Conservation (phyloP, 208 protist genomes). For the Leishmania braziliensis region DNA sequence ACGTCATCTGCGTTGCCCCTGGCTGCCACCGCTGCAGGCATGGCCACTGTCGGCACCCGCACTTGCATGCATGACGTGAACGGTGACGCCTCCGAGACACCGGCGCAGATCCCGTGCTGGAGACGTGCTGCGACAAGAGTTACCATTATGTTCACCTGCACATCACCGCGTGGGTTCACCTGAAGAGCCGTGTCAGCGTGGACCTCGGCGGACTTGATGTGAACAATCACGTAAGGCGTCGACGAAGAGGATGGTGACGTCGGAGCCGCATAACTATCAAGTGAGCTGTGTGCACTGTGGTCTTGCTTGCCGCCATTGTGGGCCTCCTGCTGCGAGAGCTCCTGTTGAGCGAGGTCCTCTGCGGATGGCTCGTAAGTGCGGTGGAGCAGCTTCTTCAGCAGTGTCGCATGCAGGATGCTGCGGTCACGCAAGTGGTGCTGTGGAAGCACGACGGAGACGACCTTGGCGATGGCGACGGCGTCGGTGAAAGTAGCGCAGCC, state of each 20-base stretch:
- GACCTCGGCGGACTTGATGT: slow-evolving; percentile 44
- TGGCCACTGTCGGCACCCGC: slow-evolving; percentile 25
- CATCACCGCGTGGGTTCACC: slow-evolving; percentile 42
- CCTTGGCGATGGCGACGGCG: slow-evolving; percentile 29
- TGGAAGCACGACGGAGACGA: slow-evolving; percentile 48
- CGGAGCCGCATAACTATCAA: neutral
- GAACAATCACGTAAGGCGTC: slow-evolving; percentile 26
- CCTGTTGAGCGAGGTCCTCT: slow-evolving; percentile 25
- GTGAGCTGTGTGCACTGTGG: neutral
- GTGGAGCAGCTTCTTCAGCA: slow-evolving; percentile 57
- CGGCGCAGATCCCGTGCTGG: slow-evolving; percentile 50
- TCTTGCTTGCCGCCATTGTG: neutral
- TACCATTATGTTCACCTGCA: slow-evolving; percentile 49
- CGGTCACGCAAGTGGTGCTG: slow-evolving; percentile 44
- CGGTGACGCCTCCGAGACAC: slow-evolving; percentile 39
- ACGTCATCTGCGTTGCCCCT: neutral
- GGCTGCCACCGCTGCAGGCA: slow-evolving; percentile 14
- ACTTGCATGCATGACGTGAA: slow-evolving; percentile 55
- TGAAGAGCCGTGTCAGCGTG: slow-evolving; percentile 51
- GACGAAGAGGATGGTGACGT: neutral
- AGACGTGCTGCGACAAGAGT: slow-evolving; percentile 39
- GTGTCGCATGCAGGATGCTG: slow-evolving; percentile 37
- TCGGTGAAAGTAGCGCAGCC: slow-evolving; percentile 38
- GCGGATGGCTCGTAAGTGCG: slow-evolving; percentile 35
- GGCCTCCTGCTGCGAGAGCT: neutral